These are phyloP conservation scores for Citrus trifoliata DNA, from an alignment of 345 rosid species.

Conservation along the genomic window DNA sequence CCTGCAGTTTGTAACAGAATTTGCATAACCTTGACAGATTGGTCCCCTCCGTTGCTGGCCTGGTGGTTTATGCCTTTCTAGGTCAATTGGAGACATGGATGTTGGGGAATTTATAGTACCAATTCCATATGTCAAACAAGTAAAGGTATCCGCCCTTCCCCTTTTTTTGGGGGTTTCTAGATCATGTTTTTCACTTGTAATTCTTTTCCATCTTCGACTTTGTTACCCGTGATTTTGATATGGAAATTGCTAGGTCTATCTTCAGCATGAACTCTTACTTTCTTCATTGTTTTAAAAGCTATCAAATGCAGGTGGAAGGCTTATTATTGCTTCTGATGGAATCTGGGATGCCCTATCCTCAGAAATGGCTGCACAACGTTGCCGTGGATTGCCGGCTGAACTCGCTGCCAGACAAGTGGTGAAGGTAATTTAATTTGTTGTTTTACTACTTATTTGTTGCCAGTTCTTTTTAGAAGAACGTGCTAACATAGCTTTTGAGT, in stretches of 20 bases:
- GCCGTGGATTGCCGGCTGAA: slow-evolving; percentile 81
- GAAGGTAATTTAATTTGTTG: slow-evolving; percentile 46
- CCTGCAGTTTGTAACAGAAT: not conserved
- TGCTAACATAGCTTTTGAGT: not conserved
- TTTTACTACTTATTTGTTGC: not conserved
- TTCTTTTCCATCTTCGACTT: not conserved
- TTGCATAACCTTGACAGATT: slow-evolving; percentile 33
- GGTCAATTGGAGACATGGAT: slow-evolving; percentile 95
- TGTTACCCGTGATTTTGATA: not conserved
- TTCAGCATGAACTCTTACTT: slow-evolving; percentile 14
- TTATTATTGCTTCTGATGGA: slow-evolving; percentile 90
- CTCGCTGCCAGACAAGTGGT: slow-evolving; percentile 92
- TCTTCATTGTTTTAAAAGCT: slow-evolving; percentile 38
- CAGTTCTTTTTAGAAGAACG: slow-evolving; percentile 1
- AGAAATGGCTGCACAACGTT: slow-evolving; percentile 64
- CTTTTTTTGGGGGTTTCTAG: not conserved
- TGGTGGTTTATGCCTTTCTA: slow-evolving; percentile 88
- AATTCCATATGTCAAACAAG: slow-evolving; percentile 88
- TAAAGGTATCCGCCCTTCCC: slow-evolving; percentile 41
- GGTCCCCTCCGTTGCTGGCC: slow-evolving; percentile 97
- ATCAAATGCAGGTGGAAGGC: slow-evolving; percentile 83
- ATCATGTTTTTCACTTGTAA: not conserved
- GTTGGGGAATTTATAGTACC: slow-evolving; percentile 95
- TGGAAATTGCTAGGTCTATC: not conserved
- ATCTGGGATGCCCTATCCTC: slow-evolving; percentile 91